phyloP scores from a whole-genome alignment of 2,329 filamentous ascomycete genomes.

The Ophiobolus disseminans region DNA sequence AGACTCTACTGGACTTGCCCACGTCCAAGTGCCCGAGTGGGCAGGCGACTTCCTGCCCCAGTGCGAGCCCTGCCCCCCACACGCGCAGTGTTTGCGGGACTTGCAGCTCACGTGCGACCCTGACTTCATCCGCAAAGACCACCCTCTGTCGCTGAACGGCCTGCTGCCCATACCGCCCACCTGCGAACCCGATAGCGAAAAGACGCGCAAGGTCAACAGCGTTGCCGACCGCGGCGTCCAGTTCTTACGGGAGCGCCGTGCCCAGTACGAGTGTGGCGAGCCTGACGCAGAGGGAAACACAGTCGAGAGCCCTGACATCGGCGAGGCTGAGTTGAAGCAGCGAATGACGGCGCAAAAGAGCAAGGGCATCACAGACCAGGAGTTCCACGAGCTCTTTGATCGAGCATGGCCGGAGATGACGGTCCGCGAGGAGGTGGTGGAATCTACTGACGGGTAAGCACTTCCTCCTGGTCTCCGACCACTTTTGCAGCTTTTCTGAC shows the following conservation, averaged over 20 bases:
- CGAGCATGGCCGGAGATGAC: slow-evolving; percentile 76
- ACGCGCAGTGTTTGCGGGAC: slow-evolving; percentile 85
- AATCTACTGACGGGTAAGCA: slow-evolving; percentile 65
- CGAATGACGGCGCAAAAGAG: slow-evolving; percentile 77
- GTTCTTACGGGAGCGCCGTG: slow-evolving; percentile 81
- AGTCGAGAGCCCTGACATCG: slow-evolving; percentile 69
- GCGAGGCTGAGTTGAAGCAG: slow-evolving; percentile 75
- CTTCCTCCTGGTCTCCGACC: slow-evolving; percentile 22
- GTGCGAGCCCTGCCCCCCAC: slow-evolving; percentile 88
- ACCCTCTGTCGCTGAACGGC: slow-evolving; percentile 83
- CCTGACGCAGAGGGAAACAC: slow-evolving; percentile 68
- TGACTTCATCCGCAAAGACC: slow-evolving; percentile 84
- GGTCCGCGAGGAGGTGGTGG: slow-evolving; percentile 66
- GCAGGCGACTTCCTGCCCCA: slow-evolving; percentile 74
- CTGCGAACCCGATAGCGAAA: slow-evolving; percentile 94
- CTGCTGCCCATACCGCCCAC: slow-evolving; percentile 85
- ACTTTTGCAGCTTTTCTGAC: slow-evolving; percentile 38
- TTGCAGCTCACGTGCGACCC: slow-evolving; percentile 81
- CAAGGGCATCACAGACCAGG: slow-evolving; percentile 82
- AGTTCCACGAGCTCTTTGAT: slow-evolving; percentile 89
- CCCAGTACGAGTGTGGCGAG: slow-evolving; percentile 89
- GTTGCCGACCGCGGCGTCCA: slow-evolving; percentile 90
- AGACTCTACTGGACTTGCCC: slow-evolving; percentile 63
- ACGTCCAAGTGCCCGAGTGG: slow-evolving; percentile 75
- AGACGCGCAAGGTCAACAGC: slow-evolving; percentile 82